Evolutionary conservation across 164 flowering plant species (phyloP).

Genomic region (Santalum album): DNA sequence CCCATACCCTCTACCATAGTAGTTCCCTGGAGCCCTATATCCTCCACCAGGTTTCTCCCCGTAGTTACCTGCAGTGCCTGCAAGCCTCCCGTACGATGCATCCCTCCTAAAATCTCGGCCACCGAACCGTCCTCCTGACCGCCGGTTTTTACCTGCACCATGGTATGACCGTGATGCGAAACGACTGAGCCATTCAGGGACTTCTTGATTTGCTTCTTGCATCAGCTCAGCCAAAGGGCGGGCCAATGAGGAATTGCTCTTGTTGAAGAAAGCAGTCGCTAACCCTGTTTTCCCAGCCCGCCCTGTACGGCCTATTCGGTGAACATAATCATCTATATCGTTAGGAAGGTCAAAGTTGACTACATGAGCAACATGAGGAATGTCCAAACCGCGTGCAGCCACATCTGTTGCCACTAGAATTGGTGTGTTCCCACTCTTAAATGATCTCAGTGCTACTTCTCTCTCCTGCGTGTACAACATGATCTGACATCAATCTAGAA

Average conservation of each 20-base stretch:
- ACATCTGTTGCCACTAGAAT: constrained; percentile 77
- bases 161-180: constrained; percentile 49
- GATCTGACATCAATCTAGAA: no score
- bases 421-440: constrained; percentile 60
- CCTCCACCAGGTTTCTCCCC: constrained; percentile 27
- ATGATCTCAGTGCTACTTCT: constrained; percentile 60
- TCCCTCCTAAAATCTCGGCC: constrained; percentile 54
- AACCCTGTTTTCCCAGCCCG: constrained; percentile 60
- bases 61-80: constrained; percentile 22
- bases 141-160: constrained; percentile 32
- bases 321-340: constrained; percentile 76
- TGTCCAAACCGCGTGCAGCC: constrained; percentile 80
- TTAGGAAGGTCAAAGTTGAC: constrained; percentile 77
- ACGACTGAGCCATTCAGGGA: constrained; percentile 58
- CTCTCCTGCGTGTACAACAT: constrained; percentile 65
- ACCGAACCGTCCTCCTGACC: constrained; percentile 52
- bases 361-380: constrained; percentile 73
- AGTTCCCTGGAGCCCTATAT: constrained; percentile 26
- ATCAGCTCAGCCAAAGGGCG: constrained; percentile 50
- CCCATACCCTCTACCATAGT: constrained; percentile 31
- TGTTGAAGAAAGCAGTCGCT: constrained; percentile 77
- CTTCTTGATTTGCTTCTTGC: constrained; percentile 74
- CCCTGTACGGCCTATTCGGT: constrained; percentile 68
- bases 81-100: constrained; percentile 19
- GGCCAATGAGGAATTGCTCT: constrained; percentile 46